phyloP scores from a whole-genome alignment of 2,329 filamentous ascomycete genomes.

The Amesomyces nigricolor region DNA sequence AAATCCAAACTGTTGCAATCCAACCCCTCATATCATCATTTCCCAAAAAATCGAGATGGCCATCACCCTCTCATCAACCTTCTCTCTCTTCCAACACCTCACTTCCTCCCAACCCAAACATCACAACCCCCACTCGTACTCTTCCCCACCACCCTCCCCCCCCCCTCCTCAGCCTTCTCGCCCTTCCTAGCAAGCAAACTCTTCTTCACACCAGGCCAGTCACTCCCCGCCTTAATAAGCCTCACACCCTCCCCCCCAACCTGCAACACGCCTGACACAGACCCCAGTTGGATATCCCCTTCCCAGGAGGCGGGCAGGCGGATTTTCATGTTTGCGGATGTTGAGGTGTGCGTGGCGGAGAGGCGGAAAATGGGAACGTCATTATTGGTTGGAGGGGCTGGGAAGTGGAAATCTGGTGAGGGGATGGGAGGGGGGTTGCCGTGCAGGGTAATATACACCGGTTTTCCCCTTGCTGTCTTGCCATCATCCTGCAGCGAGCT shows the following conservation, averaged over 20 bases:
- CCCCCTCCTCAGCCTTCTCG: slow-evolving; percentile 25
- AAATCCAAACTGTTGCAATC: too few relatives aligned
- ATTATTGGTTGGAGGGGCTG: not conserved
- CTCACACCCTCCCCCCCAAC: slow-evolving; percentile 40
- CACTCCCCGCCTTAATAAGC: slow-evolving; percentile 31
- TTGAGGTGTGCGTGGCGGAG: slow-evolving; percentile 42
- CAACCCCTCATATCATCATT: too few relatives aligned
- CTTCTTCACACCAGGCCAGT: slow-evolving; percentile 32
- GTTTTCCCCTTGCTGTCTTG: too few relatives aligned
- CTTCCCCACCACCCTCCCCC: slow-evolving; percentile 11
- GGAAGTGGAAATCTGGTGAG: not conserved
- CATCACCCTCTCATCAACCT: too few relatives aligned
- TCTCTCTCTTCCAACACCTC: too few relatives aligned
- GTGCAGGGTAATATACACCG: too few relatives aligned
- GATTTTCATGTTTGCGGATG: slow-evolving; percentile 41
- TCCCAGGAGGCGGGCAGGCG: slow-evolving; percentile 46
- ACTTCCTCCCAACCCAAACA: slow-evolving; percentile 18
- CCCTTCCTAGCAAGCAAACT: slow-evolving; percentile 39
- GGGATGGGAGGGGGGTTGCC: not conserved
- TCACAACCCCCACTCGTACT: slow-evolving; percentile 18
- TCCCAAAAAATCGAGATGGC: too few relatives aligned
- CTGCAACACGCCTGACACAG: slow-evolving; percentile 37
- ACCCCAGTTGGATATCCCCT: slow-evolving; percentile 38
- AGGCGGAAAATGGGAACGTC: slow-evolving; percentile 27
- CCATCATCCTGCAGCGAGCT: too few relatives aligned